Conservation (phyloP, 2,329 filamentous ascomycete genomes). For the Cladosporium oxysporum region DNA sequence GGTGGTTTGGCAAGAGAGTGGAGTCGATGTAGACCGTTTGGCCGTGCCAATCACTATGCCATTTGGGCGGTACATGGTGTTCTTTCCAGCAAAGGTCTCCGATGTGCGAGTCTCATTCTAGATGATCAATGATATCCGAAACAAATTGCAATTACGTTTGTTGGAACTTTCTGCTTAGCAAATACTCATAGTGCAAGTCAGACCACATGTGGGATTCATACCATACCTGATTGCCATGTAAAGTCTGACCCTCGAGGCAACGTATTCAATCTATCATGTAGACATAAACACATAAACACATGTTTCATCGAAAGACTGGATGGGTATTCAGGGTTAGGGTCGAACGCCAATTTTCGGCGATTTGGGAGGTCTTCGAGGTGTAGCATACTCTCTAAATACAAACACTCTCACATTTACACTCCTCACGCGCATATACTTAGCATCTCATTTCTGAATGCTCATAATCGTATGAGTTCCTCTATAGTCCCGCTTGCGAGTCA, state of each 20-base stretch:
- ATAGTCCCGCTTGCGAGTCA: not conserved
- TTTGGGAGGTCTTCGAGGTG: not conserved
- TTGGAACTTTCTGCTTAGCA: not conserved
- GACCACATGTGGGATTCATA: too few relatives aligned
- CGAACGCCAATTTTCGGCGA: not conserved
- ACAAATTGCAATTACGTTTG: too few relatives aligned
- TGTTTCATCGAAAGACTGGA: not conserved
- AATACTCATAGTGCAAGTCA: not conserved
- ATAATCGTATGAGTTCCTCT: not conserved
- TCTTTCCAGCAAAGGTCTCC: not conserved
- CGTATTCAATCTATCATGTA: too few relatives aligned
- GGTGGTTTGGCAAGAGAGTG: constrained; percentile 3
- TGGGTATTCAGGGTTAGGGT: not conserved
- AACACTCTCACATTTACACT: not conserved
- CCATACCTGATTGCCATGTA: too few relatives aligned
- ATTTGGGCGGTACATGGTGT: not conserved
- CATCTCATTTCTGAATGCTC: not conserved
- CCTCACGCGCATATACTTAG: not conserved
- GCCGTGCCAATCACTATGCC: not conserved
- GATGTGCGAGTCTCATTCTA: not conserved
- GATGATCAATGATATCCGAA: too few relatives aligned
- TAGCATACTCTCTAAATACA: not conserved
- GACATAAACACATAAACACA: too few relatives aligned
- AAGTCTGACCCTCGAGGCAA: not conserved
- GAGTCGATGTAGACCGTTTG: not conserved